Evolutionary conservation across 2,329 filamentous ascomycete species (phyloP).

Genomic region (Penicillium hesseltinei): DNA sequence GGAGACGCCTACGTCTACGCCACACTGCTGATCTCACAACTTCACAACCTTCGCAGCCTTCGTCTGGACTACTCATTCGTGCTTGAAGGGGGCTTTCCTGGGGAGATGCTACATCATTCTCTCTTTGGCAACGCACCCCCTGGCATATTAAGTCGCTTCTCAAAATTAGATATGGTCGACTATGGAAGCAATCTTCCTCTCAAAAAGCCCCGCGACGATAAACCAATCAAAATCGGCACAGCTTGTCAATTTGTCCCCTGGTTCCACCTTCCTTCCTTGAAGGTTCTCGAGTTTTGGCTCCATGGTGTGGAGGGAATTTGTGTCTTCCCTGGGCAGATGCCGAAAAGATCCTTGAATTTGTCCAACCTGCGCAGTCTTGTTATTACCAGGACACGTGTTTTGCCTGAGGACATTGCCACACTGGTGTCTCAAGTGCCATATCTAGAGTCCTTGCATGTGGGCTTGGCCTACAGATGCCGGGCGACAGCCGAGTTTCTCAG

Average conservation of each 20-base stretch:
- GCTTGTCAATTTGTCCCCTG: slow-evolving; percentile 2
- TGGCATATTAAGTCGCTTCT: background rate
- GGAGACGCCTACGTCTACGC: background rate
- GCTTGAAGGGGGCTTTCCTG: background rate
- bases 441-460: slow-evolving; percentile 1
- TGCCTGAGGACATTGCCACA: background rate
- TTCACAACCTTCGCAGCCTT: slow-evolving; percentile 4
- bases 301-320: background rate
- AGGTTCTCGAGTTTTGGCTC: slow-evolving; percentile 6
- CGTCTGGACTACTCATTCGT: slow-evolving; percentile 1
- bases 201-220: background rate
- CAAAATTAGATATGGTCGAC: slow-evolving; percentile 1
- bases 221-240: too few species aligned
- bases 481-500: background rate
- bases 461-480: background rate
- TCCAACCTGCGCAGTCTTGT: background rate
- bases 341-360: background rate
- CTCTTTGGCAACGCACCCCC: background rate
- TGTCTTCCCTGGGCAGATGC: background rate
- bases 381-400: background rate
- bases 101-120: background rate
- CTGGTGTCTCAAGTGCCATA: background rate
- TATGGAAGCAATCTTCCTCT: slow-evolving; percentile 4
- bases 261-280: slow-evolving; percentile 7
- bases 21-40: background rate